phyloP scores from a whole-genome alignment of 305 asterid species.

The Solanum hybrid region DNA sequence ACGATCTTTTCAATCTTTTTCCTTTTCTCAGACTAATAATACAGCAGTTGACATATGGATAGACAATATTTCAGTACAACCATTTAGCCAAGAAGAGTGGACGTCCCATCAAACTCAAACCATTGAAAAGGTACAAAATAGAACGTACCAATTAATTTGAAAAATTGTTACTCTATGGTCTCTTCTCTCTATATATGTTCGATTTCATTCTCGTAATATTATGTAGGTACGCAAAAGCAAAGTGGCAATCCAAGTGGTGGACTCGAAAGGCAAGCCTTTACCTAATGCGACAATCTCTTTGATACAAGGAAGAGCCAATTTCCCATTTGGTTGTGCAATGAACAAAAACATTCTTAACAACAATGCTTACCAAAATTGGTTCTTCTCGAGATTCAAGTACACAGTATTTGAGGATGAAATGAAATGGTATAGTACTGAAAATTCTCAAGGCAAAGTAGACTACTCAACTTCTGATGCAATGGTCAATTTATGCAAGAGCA shows the following conservation, averaged over 20 bases:
- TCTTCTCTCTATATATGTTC: no score
- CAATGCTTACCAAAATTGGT: conserved; percentile 43
- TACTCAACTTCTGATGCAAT: conserved; percentile 46
- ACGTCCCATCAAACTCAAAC: background rate
- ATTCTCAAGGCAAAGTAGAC: conserved; percentile 19
- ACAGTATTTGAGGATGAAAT: conserved; percentile 58
- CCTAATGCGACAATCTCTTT: conserved; percentile 37
- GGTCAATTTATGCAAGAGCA: conserved; percentile 18
- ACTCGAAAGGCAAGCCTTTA: conserved; percentile 28
- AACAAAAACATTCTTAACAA: conserved; percentile 30
- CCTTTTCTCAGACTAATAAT: background rate
- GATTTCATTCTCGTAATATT: background rate
- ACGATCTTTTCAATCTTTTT: background rate
- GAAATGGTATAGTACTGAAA: conserved; percentile 51
- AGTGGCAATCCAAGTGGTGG: conserved; percentile 40
- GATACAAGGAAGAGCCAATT: conserved; percentile 13
- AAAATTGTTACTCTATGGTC: no score
- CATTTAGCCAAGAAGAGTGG: conserved; percentile 9
- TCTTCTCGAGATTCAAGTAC: conserved; percentile 41
- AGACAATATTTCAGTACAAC: conserved; percentile 4
- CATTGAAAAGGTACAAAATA: background rate
- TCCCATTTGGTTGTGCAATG: conserved; percentile 55
- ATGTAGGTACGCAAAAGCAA: conserved; percentile 40
- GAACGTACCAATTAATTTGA: no score
- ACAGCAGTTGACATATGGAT: background rate